Evolutionary conservation across 108 stramenopile genomes (phyloP).

Genomic region (Fistulifera pelliculosa): DNA sequence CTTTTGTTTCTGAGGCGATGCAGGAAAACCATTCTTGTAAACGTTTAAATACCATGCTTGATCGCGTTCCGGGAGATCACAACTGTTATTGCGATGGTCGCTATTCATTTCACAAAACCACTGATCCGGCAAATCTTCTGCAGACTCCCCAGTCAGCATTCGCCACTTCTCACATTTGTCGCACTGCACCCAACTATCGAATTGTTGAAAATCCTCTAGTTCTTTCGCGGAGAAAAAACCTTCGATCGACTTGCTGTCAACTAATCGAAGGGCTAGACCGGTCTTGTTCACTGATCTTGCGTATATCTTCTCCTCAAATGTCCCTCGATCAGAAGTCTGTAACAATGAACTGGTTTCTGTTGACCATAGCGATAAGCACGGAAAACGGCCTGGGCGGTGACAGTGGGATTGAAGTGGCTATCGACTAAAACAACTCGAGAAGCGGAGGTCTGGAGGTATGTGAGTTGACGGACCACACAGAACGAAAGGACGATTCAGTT

Average conservation of each 20-base stretch:
- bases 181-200: conserved; percentile 49
- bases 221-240: conserved; percentile 46
- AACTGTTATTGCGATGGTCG: conserved; percentile 15
- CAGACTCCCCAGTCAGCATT: conserved; percentile 17
- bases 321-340: conserved; percentile 69
- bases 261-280: conserved; percentile 41
- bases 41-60: conserved; percentile 17
- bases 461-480: conserved; percentile 2
- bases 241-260: conserved; percentile 49
- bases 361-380: conserved; percentile 70
- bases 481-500: not conserved
- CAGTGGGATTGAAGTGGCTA: conserved; percentile 55
- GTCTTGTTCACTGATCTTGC: conserved; percentile 51
- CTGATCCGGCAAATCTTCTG: conserved; percentile 14
- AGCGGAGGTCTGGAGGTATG: conserved; percentile 2
- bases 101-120: conserved; percentile 40
- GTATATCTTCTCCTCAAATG: conserved; percentile 77
- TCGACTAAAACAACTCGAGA: conserved; percentile 54
- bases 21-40: too few relatives aligned
- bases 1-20: too few relatives aligned
- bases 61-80: conserved; percentile 17
- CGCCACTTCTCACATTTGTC: conserved; percentile 47
- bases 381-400: conserved; percentile 49
- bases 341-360: conserved; percentile 49
- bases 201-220: conserved; percentile 31